Percentiles rank a stretch among this genome's conserved stretches.
Conservation (phyloP, 148 eudicot species). For the Chenopodium album region DNA sequence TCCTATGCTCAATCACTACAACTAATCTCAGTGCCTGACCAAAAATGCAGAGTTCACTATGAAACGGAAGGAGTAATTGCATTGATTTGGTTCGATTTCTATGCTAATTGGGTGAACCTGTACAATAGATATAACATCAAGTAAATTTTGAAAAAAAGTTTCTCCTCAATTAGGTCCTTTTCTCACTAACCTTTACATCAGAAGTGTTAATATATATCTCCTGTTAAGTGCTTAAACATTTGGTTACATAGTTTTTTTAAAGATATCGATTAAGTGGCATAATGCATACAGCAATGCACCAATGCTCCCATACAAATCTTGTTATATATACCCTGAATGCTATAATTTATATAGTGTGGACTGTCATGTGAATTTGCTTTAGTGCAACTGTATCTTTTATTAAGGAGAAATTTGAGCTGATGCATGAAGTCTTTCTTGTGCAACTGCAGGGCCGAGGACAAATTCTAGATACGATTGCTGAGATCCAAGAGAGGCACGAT, state of each 20-base stretch:
- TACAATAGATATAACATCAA: not conserved
- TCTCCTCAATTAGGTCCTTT: not conserved
- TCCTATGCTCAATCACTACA: too few species aligned
- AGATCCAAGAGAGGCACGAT: constrained; percentile 61
- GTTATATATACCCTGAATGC: not conserved
- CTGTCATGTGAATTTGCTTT: not conserved
- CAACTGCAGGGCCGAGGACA: constrained; percentile 50
- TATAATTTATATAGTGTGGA: not conserved
- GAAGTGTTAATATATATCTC: not conserved
- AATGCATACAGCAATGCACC: not conserved
- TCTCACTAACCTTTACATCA: not conserved
- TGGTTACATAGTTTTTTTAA: not conserved
- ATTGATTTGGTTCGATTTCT: not conserved
- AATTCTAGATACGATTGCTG: constrained; percentile 48
- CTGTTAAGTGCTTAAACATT: not conserved
- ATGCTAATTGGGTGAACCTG: not conserved
- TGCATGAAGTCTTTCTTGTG: not conserved
- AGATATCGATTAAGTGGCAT: not conserved
- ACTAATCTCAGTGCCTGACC: not conserved
- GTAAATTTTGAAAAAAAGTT: not conserved
- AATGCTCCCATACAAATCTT: not conserved
- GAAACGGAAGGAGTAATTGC: not conserved
- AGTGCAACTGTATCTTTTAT: constrained; percentile 8
- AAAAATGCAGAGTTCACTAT: not conserved
- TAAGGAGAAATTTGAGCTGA: not conserved